A percentile compares a stretch with the other conserved stretches of the same genome.
Conservation (phyloP, 2,329 filamentous ascomycete genomes). For the Cryphonectria radicalis region DNA sequence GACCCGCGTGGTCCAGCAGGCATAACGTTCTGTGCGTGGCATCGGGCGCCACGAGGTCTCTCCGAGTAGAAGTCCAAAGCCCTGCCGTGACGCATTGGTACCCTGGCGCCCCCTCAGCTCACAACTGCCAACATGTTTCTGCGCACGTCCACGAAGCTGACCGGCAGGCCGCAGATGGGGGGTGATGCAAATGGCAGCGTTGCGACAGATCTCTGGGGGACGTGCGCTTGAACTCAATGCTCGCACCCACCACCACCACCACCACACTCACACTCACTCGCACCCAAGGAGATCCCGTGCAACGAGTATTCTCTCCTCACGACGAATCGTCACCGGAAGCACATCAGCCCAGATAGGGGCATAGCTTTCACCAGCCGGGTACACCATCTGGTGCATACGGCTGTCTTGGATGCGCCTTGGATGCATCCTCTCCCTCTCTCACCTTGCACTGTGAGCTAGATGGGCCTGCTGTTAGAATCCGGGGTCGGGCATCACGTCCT, state of each 20-base stretch:
- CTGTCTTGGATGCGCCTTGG: not conserved
- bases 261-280: not conserved
- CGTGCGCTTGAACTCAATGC: not conserved
- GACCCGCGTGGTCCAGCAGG: conserved; percentile 11
- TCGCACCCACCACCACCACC: not conserved
- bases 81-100: conserved; percentile 23
- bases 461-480: conserved; percentile 1
- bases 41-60: not conserved
- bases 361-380: not conserved
- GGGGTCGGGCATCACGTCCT: conserved; percentile 2
- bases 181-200: conserved; percentile 19
- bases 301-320: not conserved
- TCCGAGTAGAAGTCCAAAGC: conserved; percentile 14
- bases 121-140: conserved; percentile 21
- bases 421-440: not conserved
- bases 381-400: conserved; percentile 6
- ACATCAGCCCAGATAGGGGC: not conserved
- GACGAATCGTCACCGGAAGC: not conserved
- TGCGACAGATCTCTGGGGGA: conserved; percentile 15
- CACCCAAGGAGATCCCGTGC: not conserved
- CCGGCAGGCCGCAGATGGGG: conserved; percentile 17
- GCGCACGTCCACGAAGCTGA: conserved; percentile 9
- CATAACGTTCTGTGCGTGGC: not conserved
- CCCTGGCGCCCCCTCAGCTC: conserved; percentile 24
- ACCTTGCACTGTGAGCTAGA: not conserved